Conservation (phyloP, 768 basidiomycete species). For the Mycena haematopus region DNA sequence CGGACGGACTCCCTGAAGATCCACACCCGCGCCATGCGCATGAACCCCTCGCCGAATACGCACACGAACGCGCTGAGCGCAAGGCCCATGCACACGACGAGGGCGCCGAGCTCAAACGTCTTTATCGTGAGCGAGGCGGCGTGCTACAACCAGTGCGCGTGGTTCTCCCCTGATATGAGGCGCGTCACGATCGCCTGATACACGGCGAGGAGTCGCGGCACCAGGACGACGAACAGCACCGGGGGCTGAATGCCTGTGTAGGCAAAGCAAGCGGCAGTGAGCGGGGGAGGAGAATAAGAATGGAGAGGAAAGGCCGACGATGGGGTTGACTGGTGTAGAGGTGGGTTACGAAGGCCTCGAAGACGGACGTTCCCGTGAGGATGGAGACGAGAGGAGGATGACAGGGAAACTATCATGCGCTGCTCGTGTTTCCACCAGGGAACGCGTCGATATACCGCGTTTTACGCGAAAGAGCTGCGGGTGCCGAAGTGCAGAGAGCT, state of each 20-base stretch:
- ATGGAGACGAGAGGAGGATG: conserved; percentile 71
- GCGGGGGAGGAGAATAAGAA: background rate
- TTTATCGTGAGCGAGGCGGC: conserved; percentile 86
- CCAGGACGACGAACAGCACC: conserved; percentile 77
- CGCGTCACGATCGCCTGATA: conserved; percentile 69
- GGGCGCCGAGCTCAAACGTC: conserved; percentile 85
- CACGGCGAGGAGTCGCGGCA: no score
- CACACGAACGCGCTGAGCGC: conserved; percentile 94
- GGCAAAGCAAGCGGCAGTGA: background rate
- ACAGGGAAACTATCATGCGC: conserved; percentile 73
- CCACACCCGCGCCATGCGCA: conserved; percentile 59
- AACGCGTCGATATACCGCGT: conserved; percentile 59
- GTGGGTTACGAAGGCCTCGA: conserved; percentile 90
- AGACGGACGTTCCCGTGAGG: conserved; percentile 81
- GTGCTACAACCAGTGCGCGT: conserved; percentile 78
- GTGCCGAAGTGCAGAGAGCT: conserved; percentile 85
- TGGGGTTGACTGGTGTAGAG: conserved; percentile 82
- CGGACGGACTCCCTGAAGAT: conserved; percentile 42
- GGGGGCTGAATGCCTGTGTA: conserved; percentile 80
- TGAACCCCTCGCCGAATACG: conserved; percentile 87
- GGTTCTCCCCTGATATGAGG: conserved; percentile 91
- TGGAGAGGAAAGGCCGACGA: conserved; percentile 55
- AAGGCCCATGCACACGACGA: conserved; percentile 93
- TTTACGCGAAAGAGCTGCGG: conserved; percentile 79
- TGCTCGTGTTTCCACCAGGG: conserved; percentile 80